phyloP scores from a whole-genome alignment of 306 rosid genomes.

The Vigna mungo region DNA sequence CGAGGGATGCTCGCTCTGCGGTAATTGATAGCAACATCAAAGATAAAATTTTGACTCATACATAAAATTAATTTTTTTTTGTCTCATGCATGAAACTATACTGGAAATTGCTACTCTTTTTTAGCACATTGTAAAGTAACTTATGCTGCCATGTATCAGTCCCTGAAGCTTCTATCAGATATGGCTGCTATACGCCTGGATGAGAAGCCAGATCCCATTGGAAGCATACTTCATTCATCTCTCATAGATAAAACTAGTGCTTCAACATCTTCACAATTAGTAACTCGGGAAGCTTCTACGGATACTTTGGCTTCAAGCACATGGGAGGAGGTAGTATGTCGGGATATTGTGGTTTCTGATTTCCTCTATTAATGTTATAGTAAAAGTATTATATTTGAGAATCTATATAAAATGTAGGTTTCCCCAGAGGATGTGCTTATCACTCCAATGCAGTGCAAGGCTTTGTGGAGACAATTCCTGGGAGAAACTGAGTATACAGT shows the following conservation, averaged over 20 bases:
- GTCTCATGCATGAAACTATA: slow-evolving; percentile 26
- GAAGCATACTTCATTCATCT: slow-evolving; percentile 56
- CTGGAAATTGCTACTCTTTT: slow-evolving; percentile 21
- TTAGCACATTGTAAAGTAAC: slow-evolving; percentile 40
- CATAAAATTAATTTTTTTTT: slow-evolving; percentile 18
- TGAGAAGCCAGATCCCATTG: slow-evolving; percentile 78
- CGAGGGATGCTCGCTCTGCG: slow-evolving; percentile 75
- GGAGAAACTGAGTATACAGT: slow-evolving; percentile 79
- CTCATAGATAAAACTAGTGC: slow-evolving; percentile 62
- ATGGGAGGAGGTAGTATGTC: slow-evolving; percentile 83
- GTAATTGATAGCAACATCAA: slow-evolving; percentile 53
- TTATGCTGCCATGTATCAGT: slow-evolving; percentile 56
- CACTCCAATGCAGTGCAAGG: slow-evolving; percentile 86
- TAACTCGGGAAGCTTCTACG: slow-evolving; percentile 48
- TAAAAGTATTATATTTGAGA: slow-evolving; percentile 35
- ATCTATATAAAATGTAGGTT: slow-evolving; percentile 58
- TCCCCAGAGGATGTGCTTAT: slow-evolving; percentile 65
- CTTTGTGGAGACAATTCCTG: slow-evolving; percentile 91
- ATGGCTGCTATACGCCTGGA: slow-evolving; percentile 89
- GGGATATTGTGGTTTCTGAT: slow-evolving; percentile 39
- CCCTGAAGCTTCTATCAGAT: slow-evolving; percentile 77
- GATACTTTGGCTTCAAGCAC: slow-evolving; percentile 88
- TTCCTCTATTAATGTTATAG: slow-evolving; percentile 16
- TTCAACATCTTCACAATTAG: slow-evolving; percentile 56
- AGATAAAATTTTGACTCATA: slow-evolving; percentile 17